A percentile compares a stretch with the other conserved stretches of the same genome.
phyloP scores from a whole-genome alignment of 2,329 filamentous ascomycete genomes.

The Neonectria sp. region DNA sequence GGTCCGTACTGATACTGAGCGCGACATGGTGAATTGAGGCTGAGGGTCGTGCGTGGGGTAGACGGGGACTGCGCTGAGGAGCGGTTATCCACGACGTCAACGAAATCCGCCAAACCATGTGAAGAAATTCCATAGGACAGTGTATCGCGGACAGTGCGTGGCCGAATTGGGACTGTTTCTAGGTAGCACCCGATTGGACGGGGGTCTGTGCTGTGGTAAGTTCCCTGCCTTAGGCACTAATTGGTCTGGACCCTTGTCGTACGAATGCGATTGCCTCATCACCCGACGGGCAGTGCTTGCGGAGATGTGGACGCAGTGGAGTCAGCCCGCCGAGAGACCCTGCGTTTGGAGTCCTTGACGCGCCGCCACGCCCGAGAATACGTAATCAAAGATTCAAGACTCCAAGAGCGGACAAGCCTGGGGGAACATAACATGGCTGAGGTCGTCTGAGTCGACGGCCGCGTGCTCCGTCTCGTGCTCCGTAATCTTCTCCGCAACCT shows the following conservation, averaged over 20 bases:
- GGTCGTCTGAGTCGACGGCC: neutral
- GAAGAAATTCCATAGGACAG: slow-evolving; percentile 46
- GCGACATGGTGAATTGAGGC: slow-evolving; percentile 51
- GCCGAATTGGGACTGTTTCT: slow-evolving; percentile 19
- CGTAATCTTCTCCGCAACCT: neutral
- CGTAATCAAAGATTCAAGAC: neutral
- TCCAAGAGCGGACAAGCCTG: slow-evolving; percentile 1
- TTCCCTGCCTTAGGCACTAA: slow-evolving; percentile 19
- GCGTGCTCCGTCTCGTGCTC: neutral
- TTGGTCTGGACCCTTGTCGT: neutral
- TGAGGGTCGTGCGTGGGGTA: slow-evolving; percentile 22
- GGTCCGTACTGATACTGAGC: slow-evolving; percentile 50
- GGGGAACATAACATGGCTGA: too few species aligned
- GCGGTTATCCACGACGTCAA: slow-evolving; percentile 45
- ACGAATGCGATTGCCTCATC: slow-evolving; percentile 18
- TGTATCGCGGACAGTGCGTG: neutral
- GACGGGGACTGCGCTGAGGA: slow-evolving; percentile 3
- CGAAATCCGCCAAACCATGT: slow-evolving; percentile 24
- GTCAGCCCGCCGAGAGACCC: neutral
- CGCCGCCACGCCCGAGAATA: neutral
- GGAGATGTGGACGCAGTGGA: slow-evolving; percentile 1
- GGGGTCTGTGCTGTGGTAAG: neutral
- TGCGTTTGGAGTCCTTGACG: neutral
- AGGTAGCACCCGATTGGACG: slow-evolving; percentile 37
- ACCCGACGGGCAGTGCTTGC: slow-evolving; percentile 10